phyloP scores from a whole-genome alignment of 495 filamentous ascomycete species.

The Aspergillus olivimuriae region DNA sequence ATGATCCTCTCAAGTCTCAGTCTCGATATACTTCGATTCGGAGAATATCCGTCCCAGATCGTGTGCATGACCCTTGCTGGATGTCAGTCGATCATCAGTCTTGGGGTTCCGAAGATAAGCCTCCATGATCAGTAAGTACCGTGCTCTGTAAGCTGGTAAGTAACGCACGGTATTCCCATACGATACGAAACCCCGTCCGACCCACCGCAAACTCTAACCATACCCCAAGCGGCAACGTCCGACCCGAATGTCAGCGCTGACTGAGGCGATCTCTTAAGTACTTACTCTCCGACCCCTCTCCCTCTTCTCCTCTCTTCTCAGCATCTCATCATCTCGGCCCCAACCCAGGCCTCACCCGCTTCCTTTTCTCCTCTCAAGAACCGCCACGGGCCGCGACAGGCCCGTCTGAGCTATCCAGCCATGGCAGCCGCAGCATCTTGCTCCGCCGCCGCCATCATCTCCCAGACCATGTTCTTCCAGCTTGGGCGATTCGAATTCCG shows the following conservation, averaged over 20 bases:
- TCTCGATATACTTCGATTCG: no score
- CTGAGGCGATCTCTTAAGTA: not conserved
- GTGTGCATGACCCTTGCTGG: no score
- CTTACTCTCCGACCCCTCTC: not conserved
- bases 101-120: no score
- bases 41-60: no score
- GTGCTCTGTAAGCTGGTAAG: no score
- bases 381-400: conserved; percentile 1
- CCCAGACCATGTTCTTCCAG: not conserved
- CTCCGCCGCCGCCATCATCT: not conserved
- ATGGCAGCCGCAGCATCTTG: conserved; percentile 3
- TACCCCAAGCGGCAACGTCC: not conserved
- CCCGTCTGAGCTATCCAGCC: conserved; percentile 5
- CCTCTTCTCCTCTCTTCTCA: not conserved
- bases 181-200: no score
- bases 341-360: not conserved
- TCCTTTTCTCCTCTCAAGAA: not conserved
- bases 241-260: not conserved
- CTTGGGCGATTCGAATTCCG: not conserved
- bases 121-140: no score
- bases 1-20: no score
- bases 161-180: no score
- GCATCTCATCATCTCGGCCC: not conserved
- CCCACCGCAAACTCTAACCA: no score
- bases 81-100: no score